Base-by-base conservation (phyloP, 2,329 filamentous ascomycete genomes). In the Monilinia fructicola region DNA sequence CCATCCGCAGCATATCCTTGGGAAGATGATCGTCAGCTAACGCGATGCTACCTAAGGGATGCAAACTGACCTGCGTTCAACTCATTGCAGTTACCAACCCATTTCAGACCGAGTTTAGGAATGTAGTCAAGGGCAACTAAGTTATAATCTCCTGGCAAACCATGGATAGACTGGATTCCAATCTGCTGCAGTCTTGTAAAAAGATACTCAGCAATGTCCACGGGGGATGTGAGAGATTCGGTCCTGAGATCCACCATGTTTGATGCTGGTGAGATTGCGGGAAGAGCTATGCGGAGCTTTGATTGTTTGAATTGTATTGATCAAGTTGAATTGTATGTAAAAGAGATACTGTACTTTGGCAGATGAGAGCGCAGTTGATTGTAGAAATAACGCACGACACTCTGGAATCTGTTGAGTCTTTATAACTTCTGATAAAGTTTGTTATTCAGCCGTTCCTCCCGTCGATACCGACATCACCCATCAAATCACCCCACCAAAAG, bases 1-100 rank as follows among this genome's bases (percentile, higher is more conserved):
- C 90, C 90, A 78, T 93, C 90, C n/a, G 90, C 89, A 38, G 90
- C 90, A 73, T 93, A 93, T 23, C 87, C 89, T 85, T 31, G 9
- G 44, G 3, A 26, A 46, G 28, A 38, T 23, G 9, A 23, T 38
- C 48, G 23, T 64, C 38, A 64, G 10, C 31, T 44, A 35, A 31
- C 23, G 21, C 6, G 55, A 64, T 14, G 18, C 18, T 56, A n/a
- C 40, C 14, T 40, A 4, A 28, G 21, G 38, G 21, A 40, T 3
- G 23, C 16, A 40, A 38, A 61, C 81, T 77, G 73, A 87, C 87
- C 86, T 55, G 89, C 89, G 75, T 91, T 91, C 67, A 91, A 82
- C 76, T 91, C 89, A 74, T 91, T 91, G 71, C 86, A 85, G 75
- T 87, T 91, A 67, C 85, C 85, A 52, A 89, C 85, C 87, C 87